Evolutionary conservation across 2,329 filamentous ascomycete genomes (phyloP), one percentile per base, ranked within the genome.

Genomic region (Colletotrichum australisinense): DNA sequence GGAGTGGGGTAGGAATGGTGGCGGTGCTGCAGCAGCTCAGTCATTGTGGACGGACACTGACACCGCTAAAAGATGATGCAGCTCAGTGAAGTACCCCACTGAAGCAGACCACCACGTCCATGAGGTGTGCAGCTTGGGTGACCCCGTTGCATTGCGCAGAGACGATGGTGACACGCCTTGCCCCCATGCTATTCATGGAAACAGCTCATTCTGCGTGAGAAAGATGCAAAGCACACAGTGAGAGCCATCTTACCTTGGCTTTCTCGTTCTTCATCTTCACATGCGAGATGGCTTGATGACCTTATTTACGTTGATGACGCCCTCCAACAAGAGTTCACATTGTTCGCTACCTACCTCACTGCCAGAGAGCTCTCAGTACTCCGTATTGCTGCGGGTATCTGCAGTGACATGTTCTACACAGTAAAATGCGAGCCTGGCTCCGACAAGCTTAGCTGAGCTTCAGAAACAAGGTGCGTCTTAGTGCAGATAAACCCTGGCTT

Each of bases 1-100:
- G 35, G 24, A 62, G 60, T 73, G 71, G 71, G 71, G 71, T 66
- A 71, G 32, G n/a, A 58, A 66, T 57, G 55, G 71, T 71, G 71
- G 71, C 71, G 71, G 67, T 71, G 71, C 67, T 56, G 26, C 3
- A 11, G n/a, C 62, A 24, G 38, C 12, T 12, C 28, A n/a, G 42
- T 46, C 42, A n/a, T 46, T 19, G 42, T 49, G 42, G 42, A 11
- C 42, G 19, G 42, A 49, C 42, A 19, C 42, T 8, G 42, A 49
- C 42, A 49, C 42, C 42, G 32, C 57, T 59, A 24, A 38, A 59
- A 16, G 22, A 59, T 32, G 57, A 26, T 56, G n/a, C 42, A 24
- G 32, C 26, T 46, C 24, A 28, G 14, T 55, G 16, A 42, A n/a
- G 22, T 38, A 32, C 57, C 11, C 30, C 65, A 38, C 66, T 46